Evolutionary conservation across 805 yeast species (phyloP).

Genomic region (Candida tibetensis): DNA sequence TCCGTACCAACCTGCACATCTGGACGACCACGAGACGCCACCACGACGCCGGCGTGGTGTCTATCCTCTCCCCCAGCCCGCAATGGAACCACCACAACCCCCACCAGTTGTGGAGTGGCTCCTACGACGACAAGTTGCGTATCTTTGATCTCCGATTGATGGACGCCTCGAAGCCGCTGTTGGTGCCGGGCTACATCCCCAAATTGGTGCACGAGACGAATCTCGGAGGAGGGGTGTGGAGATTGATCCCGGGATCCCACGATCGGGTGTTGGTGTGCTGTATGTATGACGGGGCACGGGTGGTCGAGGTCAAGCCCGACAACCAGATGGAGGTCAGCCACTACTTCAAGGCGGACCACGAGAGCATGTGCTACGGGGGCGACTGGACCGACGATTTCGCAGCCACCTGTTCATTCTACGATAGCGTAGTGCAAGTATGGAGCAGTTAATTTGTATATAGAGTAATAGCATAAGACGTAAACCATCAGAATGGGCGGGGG

Average conservation of each 20-base stretch:
- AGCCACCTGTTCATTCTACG: conserved; percentile 91
- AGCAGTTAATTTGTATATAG: conserved; percentile 14
- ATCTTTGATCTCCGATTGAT: conserved; percentile 62
- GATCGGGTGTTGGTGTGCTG: conserved; percentile 70
- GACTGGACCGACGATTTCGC: conserved; percentile 67
- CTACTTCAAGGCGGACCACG: conserved; percentile 66
- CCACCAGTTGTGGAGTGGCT: conserved; percentile 74
- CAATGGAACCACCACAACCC: conserved; percentile 46
- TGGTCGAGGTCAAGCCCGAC: conserved; percentile 37
- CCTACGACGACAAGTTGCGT: conserved; percentile 81
- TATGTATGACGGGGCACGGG: conserved; percentile 92
- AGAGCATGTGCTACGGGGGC: conserved; percentile 94
- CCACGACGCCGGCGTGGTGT: conserved; percentile 90
- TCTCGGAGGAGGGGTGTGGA: conserved; percentile 95
- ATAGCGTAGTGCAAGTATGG: conserved; percentile 80
- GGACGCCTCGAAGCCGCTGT: conserved; percentile 33
- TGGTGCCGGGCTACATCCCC: conserved; percentile 52
- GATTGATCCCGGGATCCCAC: conserved; percentile 63
- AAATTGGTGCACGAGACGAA: conserved; percentile 41
- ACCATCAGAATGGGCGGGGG: not conserved
- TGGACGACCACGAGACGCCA: conserved; percentile 48
- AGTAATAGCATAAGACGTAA: not conserved
- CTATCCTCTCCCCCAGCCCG: conserved; percentile 52
- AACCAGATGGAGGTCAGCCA: conserved; percentile 30
- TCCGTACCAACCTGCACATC: conserved; percentile 36